phyloP scores from a whole-genome alignment of 148 eudicot genomes.

The Arctostaphylos glauca region DNA sequence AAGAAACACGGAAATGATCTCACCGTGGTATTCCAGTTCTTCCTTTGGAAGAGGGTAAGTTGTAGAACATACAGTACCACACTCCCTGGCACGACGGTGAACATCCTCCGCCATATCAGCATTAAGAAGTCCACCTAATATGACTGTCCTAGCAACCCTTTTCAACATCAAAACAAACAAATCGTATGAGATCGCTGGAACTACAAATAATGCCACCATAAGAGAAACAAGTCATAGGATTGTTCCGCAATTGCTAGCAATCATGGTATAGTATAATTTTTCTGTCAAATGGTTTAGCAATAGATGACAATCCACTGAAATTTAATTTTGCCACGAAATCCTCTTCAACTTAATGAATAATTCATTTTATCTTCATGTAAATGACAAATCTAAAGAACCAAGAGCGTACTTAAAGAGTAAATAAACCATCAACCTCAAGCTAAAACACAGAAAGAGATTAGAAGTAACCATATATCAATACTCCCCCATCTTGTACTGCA shows the following conservation, averaged over 20 bases:
- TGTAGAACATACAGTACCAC: conserved; percentile 64
- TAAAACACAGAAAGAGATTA: not conserved
- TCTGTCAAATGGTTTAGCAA: not conserved
- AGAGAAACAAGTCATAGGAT: not conserved
- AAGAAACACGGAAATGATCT: conserved; percentile 12
- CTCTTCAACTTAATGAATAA: not conserved
- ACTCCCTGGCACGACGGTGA: conserved; percentile 61
- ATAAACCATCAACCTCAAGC: not conserved
- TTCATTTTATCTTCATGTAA: not conserved
- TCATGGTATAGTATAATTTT: not conserved
- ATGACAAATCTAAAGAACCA: not conserved
- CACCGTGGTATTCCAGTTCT: conserved; percentile 74
- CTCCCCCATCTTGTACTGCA: not conserved
- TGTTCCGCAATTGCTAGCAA: not conserved
- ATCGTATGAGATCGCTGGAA: not conserved
- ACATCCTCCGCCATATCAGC: conserved; percentile 71
- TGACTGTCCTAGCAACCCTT: conserved; percentile 94
- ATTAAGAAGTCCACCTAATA: conserved; percentile 71
- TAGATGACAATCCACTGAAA: not conserved
- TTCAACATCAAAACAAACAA: conserved; percentile 20
- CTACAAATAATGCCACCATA: not conserved
- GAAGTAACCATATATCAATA: not conserved
- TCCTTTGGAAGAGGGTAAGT: conserved; percentile 84
- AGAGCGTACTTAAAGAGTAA: not conserved
- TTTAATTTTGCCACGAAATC: not conserved